Percentiles rank a stretch among this genome's conserved stretches.
phyloP scores from a whole-genome alignment of 495 filamentous ascomycete genomes.

The Tuber umbilicatum region DNA sequence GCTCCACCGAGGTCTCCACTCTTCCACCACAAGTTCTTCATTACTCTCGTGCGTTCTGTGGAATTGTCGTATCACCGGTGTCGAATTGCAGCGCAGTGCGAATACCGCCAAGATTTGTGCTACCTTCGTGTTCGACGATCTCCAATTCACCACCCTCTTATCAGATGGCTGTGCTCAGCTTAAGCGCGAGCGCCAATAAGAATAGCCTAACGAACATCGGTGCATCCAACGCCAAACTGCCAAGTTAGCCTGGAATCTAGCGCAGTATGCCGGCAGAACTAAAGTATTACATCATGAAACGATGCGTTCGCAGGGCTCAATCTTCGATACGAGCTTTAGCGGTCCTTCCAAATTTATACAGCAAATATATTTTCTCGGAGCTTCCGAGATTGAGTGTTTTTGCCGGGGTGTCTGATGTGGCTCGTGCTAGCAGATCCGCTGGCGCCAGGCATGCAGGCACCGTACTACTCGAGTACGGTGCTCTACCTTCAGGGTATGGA shows the following conservation, averaged over 20 bases:
- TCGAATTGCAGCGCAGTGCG: neutral
- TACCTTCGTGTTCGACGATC: neutral
- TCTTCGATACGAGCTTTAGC: neutral
- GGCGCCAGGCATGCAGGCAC: neutral
- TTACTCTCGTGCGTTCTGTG: neutral
- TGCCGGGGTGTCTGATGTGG: neutral
- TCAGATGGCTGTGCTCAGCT: neutral
- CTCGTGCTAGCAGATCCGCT: neutral
- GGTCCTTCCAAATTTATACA: neutral
- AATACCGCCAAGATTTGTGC: neutral
- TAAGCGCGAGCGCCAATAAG: neutral
- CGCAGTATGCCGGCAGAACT: neutral
- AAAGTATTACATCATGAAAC: neutral
- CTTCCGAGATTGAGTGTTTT: neutral
- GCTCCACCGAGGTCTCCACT: neutral
- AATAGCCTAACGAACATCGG: neutral
- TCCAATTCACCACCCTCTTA: neutral
- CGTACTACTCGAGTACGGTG: too few species aligned
- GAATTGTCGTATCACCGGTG: neutral
- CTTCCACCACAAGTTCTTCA: neutral
- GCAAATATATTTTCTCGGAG: neutral
- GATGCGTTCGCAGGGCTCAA: neutral
- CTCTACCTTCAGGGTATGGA: too few species aligned
- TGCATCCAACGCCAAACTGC: neutral
- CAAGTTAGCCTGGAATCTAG: neutral